Conservation (phyloP, 331 rosid species). For the Quercus tomentella region DNA sequence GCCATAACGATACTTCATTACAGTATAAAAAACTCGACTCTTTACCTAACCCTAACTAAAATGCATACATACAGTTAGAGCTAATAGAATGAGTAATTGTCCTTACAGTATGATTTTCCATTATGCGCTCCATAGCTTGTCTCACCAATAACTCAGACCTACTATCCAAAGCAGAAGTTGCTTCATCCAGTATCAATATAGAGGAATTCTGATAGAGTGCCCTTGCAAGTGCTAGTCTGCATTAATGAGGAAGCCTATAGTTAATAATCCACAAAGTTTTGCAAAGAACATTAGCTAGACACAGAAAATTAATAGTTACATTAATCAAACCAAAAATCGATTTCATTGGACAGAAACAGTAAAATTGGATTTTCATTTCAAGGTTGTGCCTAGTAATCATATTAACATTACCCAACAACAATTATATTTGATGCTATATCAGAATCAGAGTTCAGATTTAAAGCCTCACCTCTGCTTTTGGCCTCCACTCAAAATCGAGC, state of each 20-base stretch:
- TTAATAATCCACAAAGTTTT: background rate
- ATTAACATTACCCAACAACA: background rate
- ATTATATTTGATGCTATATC: background rate
- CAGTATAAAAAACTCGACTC: background rate
- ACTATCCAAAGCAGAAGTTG: slow-evolving; percentile 87
- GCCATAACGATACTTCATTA: background rate
- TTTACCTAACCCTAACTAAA: background rate
- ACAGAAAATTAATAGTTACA: background rate
- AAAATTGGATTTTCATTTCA: slow-evolving; percentile 3
- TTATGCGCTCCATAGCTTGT: slow-evolving; percentile 69
- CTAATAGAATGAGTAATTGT: slow-evolving; percentile 3
- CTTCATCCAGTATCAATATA: slow-evolving; percentile 79
- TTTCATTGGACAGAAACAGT: slow-evolving; percentile 2
- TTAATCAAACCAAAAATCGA: slow-evolving; percentile 1
- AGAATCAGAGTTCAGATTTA: slow-evolving; percentile 11
- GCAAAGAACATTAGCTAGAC: background rate
- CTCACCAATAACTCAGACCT: slow-evolving; percentile 72
- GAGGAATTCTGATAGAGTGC: slow-evolving; percentile 79
- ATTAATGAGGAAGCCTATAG: slow-evolving; percentile 11
- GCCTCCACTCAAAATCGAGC: slow-evolving; percentile 88
- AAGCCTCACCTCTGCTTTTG: slow-evolving; percentile 81
- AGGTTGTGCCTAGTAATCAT: background rate
- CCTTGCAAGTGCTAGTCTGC: slow-evolving; percentile 85
- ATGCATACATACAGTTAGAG: background rate
- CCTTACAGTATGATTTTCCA: slow-evolving; percentile 79